Conservation (phyloP, 441 rosid species). For the Croton laevigatus region DNA sequence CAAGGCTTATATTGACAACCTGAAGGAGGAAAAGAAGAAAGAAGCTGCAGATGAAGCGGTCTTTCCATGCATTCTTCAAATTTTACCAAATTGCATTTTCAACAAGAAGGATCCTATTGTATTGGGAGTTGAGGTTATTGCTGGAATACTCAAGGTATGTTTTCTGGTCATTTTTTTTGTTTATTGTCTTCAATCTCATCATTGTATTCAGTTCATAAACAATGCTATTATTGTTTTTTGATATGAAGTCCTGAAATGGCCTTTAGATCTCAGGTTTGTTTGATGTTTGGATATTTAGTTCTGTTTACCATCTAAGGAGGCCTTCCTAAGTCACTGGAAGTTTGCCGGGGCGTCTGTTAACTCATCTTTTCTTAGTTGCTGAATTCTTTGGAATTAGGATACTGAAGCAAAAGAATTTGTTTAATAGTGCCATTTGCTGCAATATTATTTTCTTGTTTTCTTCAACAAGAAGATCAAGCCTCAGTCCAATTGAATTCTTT, state of each 20-base stretch:
- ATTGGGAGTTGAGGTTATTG: conserved; percentile 86
- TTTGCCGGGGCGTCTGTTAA: neutral
- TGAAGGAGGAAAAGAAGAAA: conserved; percentile 91
- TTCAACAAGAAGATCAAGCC: neutral
- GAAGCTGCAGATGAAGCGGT: conserved; percentile 95
- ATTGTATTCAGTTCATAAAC: neutral
- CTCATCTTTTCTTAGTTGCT: neutral
- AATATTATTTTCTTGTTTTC: neutral
- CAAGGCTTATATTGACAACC: conserved; percentile 75
- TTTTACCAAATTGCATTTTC: conserved; percentile 75
- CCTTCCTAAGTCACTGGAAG: neutral
- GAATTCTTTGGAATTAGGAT: neutral
- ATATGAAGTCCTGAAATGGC: neutral
- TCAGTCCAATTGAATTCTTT: neutral
- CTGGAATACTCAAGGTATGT: conserved; percentile 77
- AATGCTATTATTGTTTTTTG: conserved; percentile 1
- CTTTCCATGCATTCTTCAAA: conserved; percentile 86
- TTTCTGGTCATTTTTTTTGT: neutral
- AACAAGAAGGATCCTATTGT: conserved; percentile 91
- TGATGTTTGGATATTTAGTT: neutral
- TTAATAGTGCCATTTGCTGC: neutral
- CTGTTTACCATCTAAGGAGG: neutral
- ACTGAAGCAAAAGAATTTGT: neutral
- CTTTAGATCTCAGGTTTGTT: neutral
- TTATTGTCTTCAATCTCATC: neutral